Evolutionary conservation across 306 rosid genomes (phyloP), one percentile per base, ranked within the genome.

Genomic region (Trichosanthes truncata): DNA sequence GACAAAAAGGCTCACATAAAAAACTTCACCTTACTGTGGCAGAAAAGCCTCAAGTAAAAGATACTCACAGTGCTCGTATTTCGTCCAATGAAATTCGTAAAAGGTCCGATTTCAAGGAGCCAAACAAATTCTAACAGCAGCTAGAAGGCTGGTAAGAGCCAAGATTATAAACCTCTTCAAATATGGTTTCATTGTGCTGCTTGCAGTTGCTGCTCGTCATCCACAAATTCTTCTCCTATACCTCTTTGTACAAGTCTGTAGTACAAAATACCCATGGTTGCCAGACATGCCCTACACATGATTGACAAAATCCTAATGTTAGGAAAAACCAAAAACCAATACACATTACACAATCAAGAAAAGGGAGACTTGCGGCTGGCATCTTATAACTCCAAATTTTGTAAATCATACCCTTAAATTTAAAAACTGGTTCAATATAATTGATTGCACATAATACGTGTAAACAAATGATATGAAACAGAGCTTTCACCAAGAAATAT

Each of bases 221-320:
- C 89, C 18, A 82, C 81, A 77, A 79, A 74, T 65, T 93, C 96
- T 29, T 89, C 93, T 76, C 86, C 94, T 5, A 90, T 81, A 80
- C 90, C 97, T 66, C 90, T 78, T 83, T 96, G 98, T 71, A 80
- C 96, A 69, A 96, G 91, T 88, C 99, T 96, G 94, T 96, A 96
- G 87, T 96, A 93, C 90, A 96, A 86, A 84, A 96, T 96, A 63
- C 97, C 99, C 98, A 96, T 96, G 13, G 99, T 96, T 72, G 99
- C 98, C 97, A 96, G 83, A 80, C 98, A 96, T 31, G 99, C 99
- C 99, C 99, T 96, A 92, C 90, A 88, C 66, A 69, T 51, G 55
- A 86, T 7, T 57, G 18, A 65, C 41, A 65, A 76, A 36, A 59
- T 51, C 78, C 33, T 45, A 77, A 67, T 78, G 79, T 87, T 78